Evolutionary conservation across 2,329 filamentous ascomycete species (phyloP).

Genomic region (Geoglossum cookeanum): DNA sequence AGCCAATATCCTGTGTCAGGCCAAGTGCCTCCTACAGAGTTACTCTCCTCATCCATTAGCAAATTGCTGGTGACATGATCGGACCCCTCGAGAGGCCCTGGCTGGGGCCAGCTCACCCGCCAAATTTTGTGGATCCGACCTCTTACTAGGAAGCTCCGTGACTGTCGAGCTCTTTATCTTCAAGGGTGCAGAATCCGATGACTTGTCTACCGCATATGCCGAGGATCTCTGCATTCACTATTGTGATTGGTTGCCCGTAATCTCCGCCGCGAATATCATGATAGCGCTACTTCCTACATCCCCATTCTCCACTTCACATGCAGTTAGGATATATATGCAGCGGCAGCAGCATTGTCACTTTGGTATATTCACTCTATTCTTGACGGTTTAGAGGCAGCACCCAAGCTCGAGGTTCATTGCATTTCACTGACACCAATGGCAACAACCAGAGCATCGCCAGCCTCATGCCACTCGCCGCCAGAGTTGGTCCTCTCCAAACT

Average conservation of each 20-base stretch:
- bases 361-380: background rate
- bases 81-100: too few relatives aligned
- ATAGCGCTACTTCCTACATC: background rate
- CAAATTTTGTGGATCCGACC: too few relatives aligned
- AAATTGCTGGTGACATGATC: too few relatives aligned
- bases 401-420: background rate
- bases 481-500: background rate
- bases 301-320: background rate
- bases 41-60: too few relatives aligned
- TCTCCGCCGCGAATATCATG: background rate
- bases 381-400: background rate
- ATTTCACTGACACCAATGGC: background rate
- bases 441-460: background rate
- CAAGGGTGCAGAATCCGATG: too few relatives aligned
- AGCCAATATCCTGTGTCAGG: too few relatives aligned
- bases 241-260: background rate
- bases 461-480: background rate
- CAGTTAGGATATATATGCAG: too few relatives aligned
- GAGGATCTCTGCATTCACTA: background rate
- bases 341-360: background rate
- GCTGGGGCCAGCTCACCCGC: too few relatives aligned
- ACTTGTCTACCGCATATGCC: too few relatives aligned
- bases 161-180: too few relatives aligned
- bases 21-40: too few relatives aligned
- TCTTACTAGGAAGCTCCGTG: too few relatives aligned